Conservation (phyloP, 2,329 filamentous ascomycete species). For the Remersonia thermophila region DNA sequence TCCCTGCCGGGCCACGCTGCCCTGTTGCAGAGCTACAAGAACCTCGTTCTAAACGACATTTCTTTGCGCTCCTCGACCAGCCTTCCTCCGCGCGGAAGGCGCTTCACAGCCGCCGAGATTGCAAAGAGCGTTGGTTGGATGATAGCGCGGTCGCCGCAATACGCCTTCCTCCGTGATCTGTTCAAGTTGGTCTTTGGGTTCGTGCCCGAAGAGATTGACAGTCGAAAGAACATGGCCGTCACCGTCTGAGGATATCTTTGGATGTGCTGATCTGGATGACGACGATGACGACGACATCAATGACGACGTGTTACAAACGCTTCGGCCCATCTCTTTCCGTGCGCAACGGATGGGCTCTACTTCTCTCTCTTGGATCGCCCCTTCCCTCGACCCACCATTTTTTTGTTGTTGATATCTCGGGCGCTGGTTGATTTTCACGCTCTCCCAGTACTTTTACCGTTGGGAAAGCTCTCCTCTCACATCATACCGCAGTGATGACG, state of each 20-base stretch:
- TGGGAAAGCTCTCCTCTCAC: no score
- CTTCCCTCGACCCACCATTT: no score
- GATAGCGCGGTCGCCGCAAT: conserved; percentile 55
- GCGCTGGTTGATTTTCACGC: no score
- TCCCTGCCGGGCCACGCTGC: conserved; percentile 55
- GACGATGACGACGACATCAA: no score
- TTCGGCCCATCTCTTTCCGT: no score
- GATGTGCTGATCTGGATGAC: no score
- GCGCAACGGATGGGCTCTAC: no score
- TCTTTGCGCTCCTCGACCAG: conserved; percentile 44
- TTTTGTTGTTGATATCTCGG: no score
- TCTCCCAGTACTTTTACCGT: no score
- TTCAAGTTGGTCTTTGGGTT: conserved; percentile 80
- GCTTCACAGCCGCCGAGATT: conserved; percentile 59
- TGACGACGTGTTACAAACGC: no score
- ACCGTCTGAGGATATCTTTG: conserved; percentile 27
- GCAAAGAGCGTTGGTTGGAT: conserved; percentile 70
- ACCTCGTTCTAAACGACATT: conserved; percentile 61
- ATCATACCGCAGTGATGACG: no score
- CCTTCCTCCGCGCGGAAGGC: conserved; percentile 44
- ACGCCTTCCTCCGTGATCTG: conserved; percentile 68
- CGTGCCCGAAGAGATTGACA: conserved; percentile 62
- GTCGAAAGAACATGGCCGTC: conserved; percentile 53
- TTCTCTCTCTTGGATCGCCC: no score
- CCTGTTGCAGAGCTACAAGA: conserved; percentile 68